phyloP scores from a whole-genome alignment of 192 early-diverging fungal genomes.

The Rhizophagus prolifer region DNA sequence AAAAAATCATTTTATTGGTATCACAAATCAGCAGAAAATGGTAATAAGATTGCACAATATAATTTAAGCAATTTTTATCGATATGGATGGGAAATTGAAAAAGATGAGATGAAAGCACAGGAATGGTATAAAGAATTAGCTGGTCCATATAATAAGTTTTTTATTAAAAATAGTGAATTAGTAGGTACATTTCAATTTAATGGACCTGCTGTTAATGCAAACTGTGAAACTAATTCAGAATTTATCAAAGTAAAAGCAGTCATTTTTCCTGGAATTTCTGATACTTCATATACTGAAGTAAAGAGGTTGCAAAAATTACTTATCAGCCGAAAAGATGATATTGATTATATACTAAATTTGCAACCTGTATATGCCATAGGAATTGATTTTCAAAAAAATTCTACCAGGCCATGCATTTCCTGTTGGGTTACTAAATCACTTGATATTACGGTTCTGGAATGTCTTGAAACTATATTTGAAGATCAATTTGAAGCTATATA shows the following conservation, averaged over 20 bases:
- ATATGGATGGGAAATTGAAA: too few species aligned
- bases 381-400: background rate
- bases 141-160: too few species aligned
- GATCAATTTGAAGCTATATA: background rate
- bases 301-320: background rate
- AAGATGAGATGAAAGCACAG: background rate
- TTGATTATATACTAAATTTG: background rate
- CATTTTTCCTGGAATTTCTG: background rate
- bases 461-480: constrained; percentile 2
- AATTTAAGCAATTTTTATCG: too few species aligned
- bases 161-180: too few species aligned
- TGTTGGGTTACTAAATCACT: background rate
- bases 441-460: background rate
- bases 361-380: background rate
- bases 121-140: background rate
- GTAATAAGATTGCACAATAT: background rate
- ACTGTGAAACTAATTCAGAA: background rate
- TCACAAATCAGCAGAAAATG: background rate
- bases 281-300: background rate
- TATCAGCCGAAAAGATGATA: background rate
- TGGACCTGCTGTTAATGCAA: background rate
- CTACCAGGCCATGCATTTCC: background rate
- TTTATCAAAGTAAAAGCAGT: background rate
- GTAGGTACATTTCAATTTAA: background rate
- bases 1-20: too few species aligned